Conservation (phyloP, 108 stramenopile genomes). For the Halocafeteria seosinensis region DNA sequence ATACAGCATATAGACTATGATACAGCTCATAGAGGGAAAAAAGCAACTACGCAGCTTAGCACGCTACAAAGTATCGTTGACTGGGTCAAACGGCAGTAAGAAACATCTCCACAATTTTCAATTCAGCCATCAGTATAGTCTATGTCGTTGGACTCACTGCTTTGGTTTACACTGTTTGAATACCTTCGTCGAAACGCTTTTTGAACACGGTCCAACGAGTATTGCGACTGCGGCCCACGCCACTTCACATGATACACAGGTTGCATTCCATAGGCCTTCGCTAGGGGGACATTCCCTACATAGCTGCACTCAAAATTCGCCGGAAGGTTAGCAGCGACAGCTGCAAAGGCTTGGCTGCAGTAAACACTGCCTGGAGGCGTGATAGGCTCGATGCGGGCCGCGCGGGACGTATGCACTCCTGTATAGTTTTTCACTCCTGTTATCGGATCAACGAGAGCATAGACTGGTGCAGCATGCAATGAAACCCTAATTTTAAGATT, state of each 20-base stretch:
- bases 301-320: not conserved
- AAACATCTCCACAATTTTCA: too few relatives aligned
- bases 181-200: too few relatives aligned
- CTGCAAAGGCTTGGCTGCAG: slow-evolving; percentile 1
- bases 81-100: too few relatives aligned
- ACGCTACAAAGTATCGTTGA: too few relatives aligned
- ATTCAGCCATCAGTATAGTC: too few relatives aligned
- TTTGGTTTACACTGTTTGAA: too few relatives aligned
- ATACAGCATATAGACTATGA: too few relatives aligned
- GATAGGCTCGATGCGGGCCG: not conserved
- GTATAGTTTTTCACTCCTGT: not conserved
- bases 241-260: not conserved
- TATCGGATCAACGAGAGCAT: not conserved
- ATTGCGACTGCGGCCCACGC: not conserved
- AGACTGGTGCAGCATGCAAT: not conserved
- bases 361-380: not conserved
- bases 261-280: not conserved
- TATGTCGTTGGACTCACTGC: too few relatives aligned
- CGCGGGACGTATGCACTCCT: not conserved
- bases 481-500: not conserved
- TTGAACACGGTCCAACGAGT: too few relatives aligned
- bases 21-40: too few relatives aligned
- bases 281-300: not conserved
- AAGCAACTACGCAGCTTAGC: too few relatives aligned
- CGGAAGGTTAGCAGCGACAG: not conserved